Percentiles rank a stretch among this genome's conserved stretches.
Conservation (phyloP, 1,284 basidiomycete genomes). For the Phellopilus nigrolimitatus region DNA sequence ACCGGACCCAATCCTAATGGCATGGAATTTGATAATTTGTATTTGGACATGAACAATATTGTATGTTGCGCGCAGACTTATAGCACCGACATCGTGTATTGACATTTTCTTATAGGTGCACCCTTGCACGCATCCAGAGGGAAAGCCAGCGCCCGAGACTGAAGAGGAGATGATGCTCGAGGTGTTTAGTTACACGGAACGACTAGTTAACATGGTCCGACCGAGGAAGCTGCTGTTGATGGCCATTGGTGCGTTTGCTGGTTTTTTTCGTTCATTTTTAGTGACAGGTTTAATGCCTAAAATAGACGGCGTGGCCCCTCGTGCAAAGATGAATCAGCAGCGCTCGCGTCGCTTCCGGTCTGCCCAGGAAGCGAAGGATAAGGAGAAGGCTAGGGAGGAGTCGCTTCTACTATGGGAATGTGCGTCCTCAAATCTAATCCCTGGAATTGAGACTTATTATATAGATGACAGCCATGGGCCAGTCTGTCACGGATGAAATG, state of each 20-base stretch:
- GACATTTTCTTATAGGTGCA: constrained; percentile 63
- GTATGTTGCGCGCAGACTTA: constrained; percentile 37
- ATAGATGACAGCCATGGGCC: constrained; percentile 97
- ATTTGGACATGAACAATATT: constrained; percentile 92
- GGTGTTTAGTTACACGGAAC: constrained; percentile 94
- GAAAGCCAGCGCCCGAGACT: constrained; percentile 93
- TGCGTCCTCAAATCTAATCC: constrained; percentile 31
- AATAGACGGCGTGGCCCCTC: constrained; percentile 91
- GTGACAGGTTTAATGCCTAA: constrained; percentile 9
- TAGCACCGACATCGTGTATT: constrained; percentile 12
- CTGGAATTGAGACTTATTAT: too few species aligned
- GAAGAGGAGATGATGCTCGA: constrained; percentile 99
- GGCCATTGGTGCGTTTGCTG: constrained; percentile 76
- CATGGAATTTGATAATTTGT: constrained; percentile 93
- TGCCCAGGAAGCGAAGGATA: constrained; percentile 92
- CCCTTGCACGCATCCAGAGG: constrained; percentile 98
- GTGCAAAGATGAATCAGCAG: constrained; percentile 99
- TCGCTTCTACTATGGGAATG: constrained; percentile 84
- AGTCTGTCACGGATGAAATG: constrained; percentile 80
- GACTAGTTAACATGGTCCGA: constrained; percentile 95
- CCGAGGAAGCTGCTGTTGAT: constrained; percentile 96
- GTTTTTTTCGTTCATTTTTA: too few species aligned
- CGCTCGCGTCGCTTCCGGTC: constrained; percentile 93
- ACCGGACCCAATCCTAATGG: constrained; percentile 91
- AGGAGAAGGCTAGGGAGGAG: constrained; percentile 81